Evolutionary conservation across 1,139 yeast species (phyloP).

Genomic region (Pichia sp.): DNA sequence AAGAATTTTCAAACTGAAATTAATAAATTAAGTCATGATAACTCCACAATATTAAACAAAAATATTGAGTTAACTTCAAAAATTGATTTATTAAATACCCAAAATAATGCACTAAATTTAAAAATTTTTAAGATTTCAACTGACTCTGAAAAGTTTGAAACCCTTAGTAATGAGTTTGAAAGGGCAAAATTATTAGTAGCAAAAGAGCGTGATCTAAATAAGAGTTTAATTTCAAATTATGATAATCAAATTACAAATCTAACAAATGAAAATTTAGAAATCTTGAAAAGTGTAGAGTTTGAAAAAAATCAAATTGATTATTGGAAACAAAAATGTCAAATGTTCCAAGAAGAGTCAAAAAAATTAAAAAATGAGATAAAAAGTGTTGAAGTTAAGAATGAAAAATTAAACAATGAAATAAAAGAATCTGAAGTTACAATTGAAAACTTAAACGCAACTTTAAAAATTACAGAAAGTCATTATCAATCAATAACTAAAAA

Average conservation of each 20-base stretch:
- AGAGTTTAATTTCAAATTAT: conserved; percentile 1
- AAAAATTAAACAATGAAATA: not conserved
- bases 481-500: not conserved
- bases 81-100: not conserved
- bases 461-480: not conserved
- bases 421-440: not conserved
- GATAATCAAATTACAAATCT: conserved; percentile 1
- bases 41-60: conserved; percentile 1
- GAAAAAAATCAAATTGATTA: not conserved
- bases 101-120: not conserved
- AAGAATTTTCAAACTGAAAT: conserved; percentile 3
- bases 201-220: conserved; percentile 8
- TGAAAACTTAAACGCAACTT: not conserved
- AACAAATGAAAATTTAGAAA: not conserved
- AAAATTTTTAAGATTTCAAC: not conserved
- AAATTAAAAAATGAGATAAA: not conserved
- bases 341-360: not conserved
- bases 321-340: conserved; percentile 3
- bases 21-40: conserved; percentile 9
- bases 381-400: not conserved
- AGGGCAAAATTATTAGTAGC: not conserved
- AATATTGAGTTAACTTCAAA: not conserved
- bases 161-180: conserved; percentile 1
- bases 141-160: not conserved
- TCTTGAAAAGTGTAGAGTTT: not conserved